Evolutionary conservation across 1,139 yeast genomes (phyloP).

Genomic region (Geotrichum fermentans): DNA sequence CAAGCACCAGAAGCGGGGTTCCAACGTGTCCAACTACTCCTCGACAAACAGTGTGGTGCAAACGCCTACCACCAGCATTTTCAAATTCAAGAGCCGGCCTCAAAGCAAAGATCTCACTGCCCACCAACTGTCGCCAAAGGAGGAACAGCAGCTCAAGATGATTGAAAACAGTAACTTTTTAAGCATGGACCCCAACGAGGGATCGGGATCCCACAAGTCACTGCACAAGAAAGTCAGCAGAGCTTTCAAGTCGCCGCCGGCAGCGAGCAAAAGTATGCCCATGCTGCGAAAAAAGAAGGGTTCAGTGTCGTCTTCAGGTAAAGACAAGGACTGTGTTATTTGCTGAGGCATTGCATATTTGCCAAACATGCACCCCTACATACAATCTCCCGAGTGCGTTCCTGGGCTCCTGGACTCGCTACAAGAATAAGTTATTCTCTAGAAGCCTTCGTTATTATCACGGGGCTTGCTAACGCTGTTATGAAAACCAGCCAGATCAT

Average conservation of each 20-base stretch:
- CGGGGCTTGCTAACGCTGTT: background rate
- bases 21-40: background rate
- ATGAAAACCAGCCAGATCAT: too few species aligned
- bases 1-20: conserved; percentile 6
- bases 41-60: background rate
- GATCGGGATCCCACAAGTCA: background rate
- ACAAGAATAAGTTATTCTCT: too few species aligned
- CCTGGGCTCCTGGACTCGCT: too few species aligned
- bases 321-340: conserved; percentile 4
- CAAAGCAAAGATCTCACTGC: background rate
- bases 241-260: background rate
- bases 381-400: background rate
- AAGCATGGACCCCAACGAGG: background rate
- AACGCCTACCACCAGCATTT: background rate
- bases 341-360: background rate
- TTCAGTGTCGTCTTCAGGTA: background rate
- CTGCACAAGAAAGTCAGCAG: background rate
- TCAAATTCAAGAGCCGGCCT: conserved; percentile 1
- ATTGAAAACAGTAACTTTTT: conserved; percentile 1
- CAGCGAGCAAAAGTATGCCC: background rate
- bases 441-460: too few species aligned
- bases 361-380: too few species aligned
- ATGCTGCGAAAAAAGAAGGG: background rate
- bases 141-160: background rate
- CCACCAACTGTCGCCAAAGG: background rate